phyloP scores from a whole-genome alignment of 306 rosid species.

The Adenanthera pavonina region DNA sequence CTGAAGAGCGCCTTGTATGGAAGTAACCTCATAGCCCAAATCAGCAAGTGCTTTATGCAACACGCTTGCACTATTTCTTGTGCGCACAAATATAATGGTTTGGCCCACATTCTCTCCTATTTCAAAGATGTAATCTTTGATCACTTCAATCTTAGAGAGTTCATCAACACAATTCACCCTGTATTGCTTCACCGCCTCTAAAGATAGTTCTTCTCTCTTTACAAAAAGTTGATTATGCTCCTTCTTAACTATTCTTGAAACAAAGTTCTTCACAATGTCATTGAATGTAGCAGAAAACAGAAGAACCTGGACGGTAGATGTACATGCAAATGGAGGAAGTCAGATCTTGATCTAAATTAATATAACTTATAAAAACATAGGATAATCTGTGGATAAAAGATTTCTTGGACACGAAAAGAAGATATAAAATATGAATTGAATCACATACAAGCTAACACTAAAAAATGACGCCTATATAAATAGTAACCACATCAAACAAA shows the following conservation, averaged over 20 bases:
- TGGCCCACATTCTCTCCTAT: slow-evolving; percentile 91
- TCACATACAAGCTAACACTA: slow-evolving; percentile 13
- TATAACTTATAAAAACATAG: neutral
- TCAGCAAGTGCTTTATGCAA: slow-evolving; percentile 66
- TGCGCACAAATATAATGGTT: slow-evolving; percentile 80
- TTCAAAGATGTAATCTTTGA: slow-evolving; percentile 72
- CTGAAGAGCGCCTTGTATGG: slow-evolving; percentile 74
- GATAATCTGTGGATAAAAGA: neutral
- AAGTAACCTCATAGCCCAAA: slow-evolving; percentile 72
- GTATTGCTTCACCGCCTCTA: slow-evolving; percentile 85
- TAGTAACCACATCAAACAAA: slow-evolving; percentile 19
- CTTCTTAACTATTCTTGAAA: slow-evolving; percentile 60
- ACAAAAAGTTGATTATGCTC: slow-evolving; percentile 83
- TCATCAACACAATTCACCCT: slow-evolving; percentile 78
- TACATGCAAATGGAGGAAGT: slow-evolving; percentile 6
- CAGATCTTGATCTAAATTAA: neutral
- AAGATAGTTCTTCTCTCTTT: slow-evolving; percentile 82
- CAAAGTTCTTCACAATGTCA: slow-evolving; percentile 77
- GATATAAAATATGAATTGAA: neutral
- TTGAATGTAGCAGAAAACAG: slow-evolving; percentile 94
- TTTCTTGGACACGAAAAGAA: slow-evolving; percentile 18
- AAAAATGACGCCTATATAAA: neutral
- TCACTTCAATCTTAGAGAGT: slow-evolving; percentile 60
- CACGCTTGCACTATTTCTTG: slow-evolving; percentile 68
- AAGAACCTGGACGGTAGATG: slow-evolving; percentile 69